Conservation (phyloP, 768 basidiomycete species). For the Suillus cothurnatus region DNA sequence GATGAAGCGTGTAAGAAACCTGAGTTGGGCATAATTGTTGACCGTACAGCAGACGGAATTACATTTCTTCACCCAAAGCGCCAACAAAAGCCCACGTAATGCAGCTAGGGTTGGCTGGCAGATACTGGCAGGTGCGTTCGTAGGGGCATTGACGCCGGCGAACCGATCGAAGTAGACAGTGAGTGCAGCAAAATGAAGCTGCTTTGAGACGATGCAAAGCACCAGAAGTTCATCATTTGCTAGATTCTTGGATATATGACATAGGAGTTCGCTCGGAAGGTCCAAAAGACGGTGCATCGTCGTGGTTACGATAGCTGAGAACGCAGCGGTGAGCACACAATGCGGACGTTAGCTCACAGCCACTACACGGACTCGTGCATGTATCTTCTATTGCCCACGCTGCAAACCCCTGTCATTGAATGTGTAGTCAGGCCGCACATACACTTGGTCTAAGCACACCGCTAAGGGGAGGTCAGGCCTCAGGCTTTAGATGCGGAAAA, state of each 20-base stretch:
- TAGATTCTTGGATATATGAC: slow-evolving; percentile 1
- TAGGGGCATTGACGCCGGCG: neutral
- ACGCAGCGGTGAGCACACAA: neutral
- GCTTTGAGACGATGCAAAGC: neutral
- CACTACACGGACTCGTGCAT: neutral
- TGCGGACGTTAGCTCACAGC: neutral
- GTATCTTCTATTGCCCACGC: slow-evolving; percentile 1
- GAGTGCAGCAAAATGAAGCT: slow-evolving; percentile 5
- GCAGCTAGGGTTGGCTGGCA: neutral
- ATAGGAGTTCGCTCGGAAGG: slow-evolving; percentile 5
- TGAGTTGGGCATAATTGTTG: neutral
- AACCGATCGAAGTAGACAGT: slow-evolving; percentile 5
- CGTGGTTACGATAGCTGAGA: neutral
- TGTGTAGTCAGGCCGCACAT: neutral
- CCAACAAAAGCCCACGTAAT: slow-evolving; percentile 4
- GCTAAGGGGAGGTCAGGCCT: neutral
- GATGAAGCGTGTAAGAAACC: neutral
- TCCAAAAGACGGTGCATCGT: neutral
- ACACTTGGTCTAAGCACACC: neutral
- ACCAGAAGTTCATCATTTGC: neutral
- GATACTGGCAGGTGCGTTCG: slow-evolving; percentile 4
- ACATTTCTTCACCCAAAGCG: slow-evolving; percentile 8
- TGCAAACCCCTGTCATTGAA: neutral
- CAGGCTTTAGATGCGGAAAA: neutral
- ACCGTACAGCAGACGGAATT: slow-evolving; percentile 3